A percentile compares a stretch with the other conserved stretches of the same genome.
Evolutionary conservation across 805 yeast species (phyloP).

Genomic region (Candida schatavii): DNA sequence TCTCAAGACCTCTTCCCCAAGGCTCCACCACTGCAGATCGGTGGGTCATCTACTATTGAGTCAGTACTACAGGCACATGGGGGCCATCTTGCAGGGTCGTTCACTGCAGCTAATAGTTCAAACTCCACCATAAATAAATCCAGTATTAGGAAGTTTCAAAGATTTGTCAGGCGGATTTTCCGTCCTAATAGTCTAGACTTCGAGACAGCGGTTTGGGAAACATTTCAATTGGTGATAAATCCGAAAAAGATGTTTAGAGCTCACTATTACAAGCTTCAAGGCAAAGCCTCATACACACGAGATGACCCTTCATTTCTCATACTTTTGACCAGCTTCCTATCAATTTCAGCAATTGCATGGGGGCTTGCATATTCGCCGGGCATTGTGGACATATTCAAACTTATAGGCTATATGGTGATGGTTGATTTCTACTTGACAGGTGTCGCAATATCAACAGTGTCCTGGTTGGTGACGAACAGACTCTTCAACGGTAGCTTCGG

Average conservation of each 20-base stretch:
- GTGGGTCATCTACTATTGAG: not conserved
- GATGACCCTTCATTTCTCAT: slow-evolving; percentile 91
- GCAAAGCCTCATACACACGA: slow-evolving; percentile 74
- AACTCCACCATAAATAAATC: not conserved
- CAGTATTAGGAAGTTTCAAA: slow-evolving; percentile 1
- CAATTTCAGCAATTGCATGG: slow-evolving; percentile 83
- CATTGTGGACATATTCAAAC: slow-evolving; percentile 55
- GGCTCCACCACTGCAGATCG: slow-evolving; percentile 1
- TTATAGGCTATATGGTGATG: slow-evolving; percentile 78
- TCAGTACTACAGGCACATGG: not conserved
- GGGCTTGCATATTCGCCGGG: slow-evolving; percentile 77
- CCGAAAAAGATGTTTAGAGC: slow-evolving; percentile 83
- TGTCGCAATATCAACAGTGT: slow-evolving; percentile 60
- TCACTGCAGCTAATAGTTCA: not conserved
- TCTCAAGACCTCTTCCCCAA: slow-evolving; percentile 3
- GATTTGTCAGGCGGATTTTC: slow-evolving; percentile 30
- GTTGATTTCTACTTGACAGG: slow-evolving; percentile 80
- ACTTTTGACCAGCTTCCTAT: slow-evolving; percentile 61
- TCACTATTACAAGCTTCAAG: slow-evolving; percentile 68
- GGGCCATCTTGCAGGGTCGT: not conserved
- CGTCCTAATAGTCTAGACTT: slow-evolving; percentile 83
- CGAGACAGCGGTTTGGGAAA: slow-evolving; percentile 93
- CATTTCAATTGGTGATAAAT: slow-evolving; percentile 63
- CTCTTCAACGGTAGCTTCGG: slow-evolving; percentile 46
- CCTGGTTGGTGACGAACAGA: slow-evolving; percentile 70